Base-by-base conservation (phyloP, 352 stramenopile species). In the Phytophthora ohioensis region DNA sequence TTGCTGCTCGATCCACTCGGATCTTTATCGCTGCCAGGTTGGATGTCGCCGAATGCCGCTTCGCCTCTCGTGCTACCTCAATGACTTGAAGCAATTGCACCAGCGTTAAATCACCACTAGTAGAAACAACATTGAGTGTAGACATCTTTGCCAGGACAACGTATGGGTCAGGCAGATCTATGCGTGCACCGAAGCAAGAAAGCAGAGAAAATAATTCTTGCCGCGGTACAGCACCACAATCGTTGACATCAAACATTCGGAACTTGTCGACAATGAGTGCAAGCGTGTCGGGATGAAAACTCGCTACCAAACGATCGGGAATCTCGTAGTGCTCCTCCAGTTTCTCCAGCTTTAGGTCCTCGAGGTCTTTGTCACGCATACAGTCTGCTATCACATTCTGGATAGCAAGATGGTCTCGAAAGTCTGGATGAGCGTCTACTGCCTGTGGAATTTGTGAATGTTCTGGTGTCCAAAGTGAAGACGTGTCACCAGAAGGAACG, bases 131-230 rank as follows among this genome's bases (percentile, higher is more conserved):
- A 12, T 39, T 35, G 42, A 38, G 12, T 38, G 62, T 42, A 3
- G 75, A 49, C 41, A 87, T 52, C 11, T 69, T 60, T 3, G 72
- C 36, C 0, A 86, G 53, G n/a, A 85, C 55, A 17, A 74, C 71
- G 61, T 80, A 82, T 48, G 82, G 61, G 62, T 88, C 78, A 8
- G 76, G 67, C 32, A 88, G 71, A 35, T 88, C 78, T 45, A 73
- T 55, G 15, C 62, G 71, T 41, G 54, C 76, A 5, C 70, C 76
- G 54, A 88, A 49, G 9, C 75, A 64, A 2, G 75, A 76, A 4
- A 88, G 64, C 9, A 88, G 30, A 17, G 78, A 48, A 36, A 83
- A 85, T 31, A 85, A 8, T 39, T 88, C 80, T 31, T 80, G 67
- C 2, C 76, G 67, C 0, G 78, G 73, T 10, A 88, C 48, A 6